Evolutionary conservation across 2,329 filamentous ascomycete genomes (phyloP).

Genomic region (Neonectria neomacrospora): DNA sequence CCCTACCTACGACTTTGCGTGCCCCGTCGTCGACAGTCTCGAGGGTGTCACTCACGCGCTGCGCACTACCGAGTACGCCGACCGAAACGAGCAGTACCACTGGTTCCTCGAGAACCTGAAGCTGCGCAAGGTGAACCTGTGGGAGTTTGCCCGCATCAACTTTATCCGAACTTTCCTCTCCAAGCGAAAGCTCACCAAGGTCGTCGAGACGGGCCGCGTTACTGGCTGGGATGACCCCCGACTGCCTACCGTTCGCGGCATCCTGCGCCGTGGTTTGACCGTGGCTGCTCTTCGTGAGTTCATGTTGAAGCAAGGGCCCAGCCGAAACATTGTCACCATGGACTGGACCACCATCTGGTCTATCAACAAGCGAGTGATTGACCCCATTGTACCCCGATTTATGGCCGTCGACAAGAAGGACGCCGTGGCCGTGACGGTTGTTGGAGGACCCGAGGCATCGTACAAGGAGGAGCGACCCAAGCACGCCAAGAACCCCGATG

Average conservation of each 20-base stretch:
- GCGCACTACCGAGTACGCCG: slow-evolving; percentile 87
- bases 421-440: slow-evolving; percentile 76
- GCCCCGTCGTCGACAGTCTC: slow-evolving; percentile 81
- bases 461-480: slow-evolving; percentile 81
- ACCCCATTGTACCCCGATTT: slow-evolving; percentile 78
- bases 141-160: slow-evolving; percentile 87
- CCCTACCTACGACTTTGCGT: slow-evolving; percentile 88
- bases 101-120: slow-evolving; percentile 83
- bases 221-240: slow-evolving; percentile 89
- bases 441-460: slow-evolving; percentile 71
- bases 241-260: slow-evolving; percentile 86
- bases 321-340: slow-evolving; percentile 84
- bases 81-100: slow-evolving; percentile 86
- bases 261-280: slow-evolving; percentile 81
- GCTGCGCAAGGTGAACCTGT: slow-evolving; percentile 82
- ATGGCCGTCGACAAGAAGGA: slow-evolving; percentile 78
- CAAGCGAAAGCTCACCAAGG: slow-evolving; percentile 86
- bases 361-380: slow-evolving; percentile 84
- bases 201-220: slow-evolving; percentile 80
- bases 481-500: slow-evolving; percentile 87
- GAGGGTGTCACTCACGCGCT: slow-evolving; percentile 88
- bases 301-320: slow-evolving; percentile 85
- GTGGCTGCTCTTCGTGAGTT: slow-evolving; percentile 83
- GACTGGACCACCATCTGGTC: slow-evolving; percentile 83
- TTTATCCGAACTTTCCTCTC: slow-evolving; percentile 85